phyloP scores from a whole-genome alignment of 176 grass and related monocot species.

The Oryza nivara region DNA sequence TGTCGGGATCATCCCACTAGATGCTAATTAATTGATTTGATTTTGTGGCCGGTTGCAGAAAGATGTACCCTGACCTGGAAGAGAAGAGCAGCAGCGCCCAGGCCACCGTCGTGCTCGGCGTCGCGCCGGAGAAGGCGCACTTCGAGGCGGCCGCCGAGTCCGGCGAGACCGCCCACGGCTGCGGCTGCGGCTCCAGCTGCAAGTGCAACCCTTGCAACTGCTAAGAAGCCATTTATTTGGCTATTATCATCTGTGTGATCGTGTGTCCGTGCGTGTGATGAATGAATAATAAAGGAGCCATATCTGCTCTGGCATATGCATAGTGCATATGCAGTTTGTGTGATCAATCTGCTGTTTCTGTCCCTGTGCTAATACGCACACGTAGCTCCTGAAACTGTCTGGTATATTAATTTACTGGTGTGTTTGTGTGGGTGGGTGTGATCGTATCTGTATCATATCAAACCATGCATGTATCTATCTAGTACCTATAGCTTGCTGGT shows the following conservation, averaged over 20 bases:
- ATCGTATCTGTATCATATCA: background rate
- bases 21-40: background rate
- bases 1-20: no score
- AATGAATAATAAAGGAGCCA: background rate
- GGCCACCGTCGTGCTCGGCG: slow-evolving; percentile 41
- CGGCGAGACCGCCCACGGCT: slow-evolving; percentile 38
- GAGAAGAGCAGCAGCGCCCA: slow-evolving; percentile 42
- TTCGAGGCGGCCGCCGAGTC: slow-evolving; percentile 41
- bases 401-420: background rate
- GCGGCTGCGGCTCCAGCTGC: slow-evolving; percentile 51
- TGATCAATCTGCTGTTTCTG: background rate
- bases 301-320: background rate
- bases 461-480: background rate
- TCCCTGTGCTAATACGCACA: background rate
- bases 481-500: no score
- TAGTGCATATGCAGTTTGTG: background rate
- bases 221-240: background rate
- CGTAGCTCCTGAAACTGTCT: background rate
- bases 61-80: slow-evolving; percentile 56
- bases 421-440: background rate
- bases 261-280: background rate
- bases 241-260: background rate
- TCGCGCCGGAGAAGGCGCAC: slow-evolving; percentile 27
- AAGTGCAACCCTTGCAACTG: slow-evolving; percentile 56
- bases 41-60: slow-evolving; percentile 30